phyloP scores from a whole-genome alignment of 495 filamentous ascomycete species.

The Podospora comata region DNA sequence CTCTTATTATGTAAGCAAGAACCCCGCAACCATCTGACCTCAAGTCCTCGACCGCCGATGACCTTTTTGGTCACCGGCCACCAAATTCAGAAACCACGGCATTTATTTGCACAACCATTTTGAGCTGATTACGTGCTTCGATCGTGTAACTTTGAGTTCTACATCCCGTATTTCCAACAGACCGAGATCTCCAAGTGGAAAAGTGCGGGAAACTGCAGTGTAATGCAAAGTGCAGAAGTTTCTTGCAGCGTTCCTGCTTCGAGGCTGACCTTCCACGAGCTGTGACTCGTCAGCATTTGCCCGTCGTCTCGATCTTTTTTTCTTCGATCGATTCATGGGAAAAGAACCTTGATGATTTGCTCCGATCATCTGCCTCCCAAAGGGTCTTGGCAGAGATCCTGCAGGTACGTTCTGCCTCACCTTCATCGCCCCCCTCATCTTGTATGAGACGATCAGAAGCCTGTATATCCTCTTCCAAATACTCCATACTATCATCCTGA shows the following conservation, averaged over 20 bases:
- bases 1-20: not conserved
- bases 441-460: not conserved
- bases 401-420: slow-evolving; percentile 20
- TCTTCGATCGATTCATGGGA: slow-evolving; percentile 9
- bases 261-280: not conserved
- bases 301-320: slow-evolving; percentile 10
- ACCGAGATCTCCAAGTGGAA: slow-evolving; percentile 4
- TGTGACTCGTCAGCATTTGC: slow-evolving; percentile 15
- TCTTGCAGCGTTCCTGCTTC: slow-evolving; percentile 7
- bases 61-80: not conserved
- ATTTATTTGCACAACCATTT: not conserved
- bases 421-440: slow-evolving; percentile 1
- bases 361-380: slow-evolving; percentile 15
- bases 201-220: slow-evolving; percentile 8
- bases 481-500: not conserved
- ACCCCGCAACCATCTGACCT: not conserved
- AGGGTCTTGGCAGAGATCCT: slow-evolving; percentile 17
- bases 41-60: not conserved
- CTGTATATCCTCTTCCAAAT: not conserved
- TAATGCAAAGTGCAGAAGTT: slow-evolving; percentile 1
- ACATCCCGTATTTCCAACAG: not conserved
- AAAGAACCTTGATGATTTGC: slow-evolving; percentile 2
- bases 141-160: not conserved
- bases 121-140: not conserved
- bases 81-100: slow-evolving; percentile 1